Base-by-base conservation (phyloP, 345 rosid species). In the Erysimum cheiranthoides region DNA sequence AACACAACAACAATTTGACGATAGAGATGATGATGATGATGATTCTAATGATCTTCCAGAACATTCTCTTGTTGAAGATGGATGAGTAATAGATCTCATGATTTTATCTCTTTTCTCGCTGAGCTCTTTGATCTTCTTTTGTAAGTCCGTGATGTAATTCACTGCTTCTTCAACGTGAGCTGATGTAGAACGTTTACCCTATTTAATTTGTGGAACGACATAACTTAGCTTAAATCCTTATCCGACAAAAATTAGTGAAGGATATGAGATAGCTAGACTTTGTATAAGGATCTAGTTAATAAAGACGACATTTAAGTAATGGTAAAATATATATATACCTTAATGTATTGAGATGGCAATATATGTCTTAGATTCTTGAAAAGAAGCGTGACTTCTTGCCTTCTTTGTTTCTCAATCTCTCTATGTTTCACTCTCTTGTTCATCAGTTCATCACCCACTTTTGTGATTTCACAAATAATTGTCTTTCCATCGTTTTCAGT, bases 131-230 rank as follows among this genome's bases (percentile, higher is more conserved):
- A 76, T 62, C 30, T 67, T 76, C 39, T 76, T 69, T 11, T 76
- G 42, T 35, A 76, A 69, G 70, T 69, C 70, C 21, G 43, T 61
- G 50, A 76, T 76, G 79, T 76, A 76, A 32, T 61, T 61, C 65
- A 27, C 75, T 14, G 79, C 58, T 43, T 61, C 70, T 16, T 14
- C 8, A 32, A 76, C 75, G 42, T 68, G 79, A 40, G 61, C 79
- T 52, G 79, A 61, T 0, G 79, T 34, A 38, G 75, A 76, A 32
- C 75, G 79, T 63, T 62, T 76, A 51, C 75, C 70, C 79, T 76
- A 35, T 61, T 14, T 51, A 74, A 17, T 3, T 7, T 18, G 1
- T 18, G 38, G 27, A 45, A 42, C 10, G 31, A 3, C 31, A 28
- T 10, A 8, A 66, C 35, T 35, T 21, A 66, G 25, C 13, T 42